Conservation (phyloP, 805 yeast species). For the Zygosaccharomyces lentus region DNA sequence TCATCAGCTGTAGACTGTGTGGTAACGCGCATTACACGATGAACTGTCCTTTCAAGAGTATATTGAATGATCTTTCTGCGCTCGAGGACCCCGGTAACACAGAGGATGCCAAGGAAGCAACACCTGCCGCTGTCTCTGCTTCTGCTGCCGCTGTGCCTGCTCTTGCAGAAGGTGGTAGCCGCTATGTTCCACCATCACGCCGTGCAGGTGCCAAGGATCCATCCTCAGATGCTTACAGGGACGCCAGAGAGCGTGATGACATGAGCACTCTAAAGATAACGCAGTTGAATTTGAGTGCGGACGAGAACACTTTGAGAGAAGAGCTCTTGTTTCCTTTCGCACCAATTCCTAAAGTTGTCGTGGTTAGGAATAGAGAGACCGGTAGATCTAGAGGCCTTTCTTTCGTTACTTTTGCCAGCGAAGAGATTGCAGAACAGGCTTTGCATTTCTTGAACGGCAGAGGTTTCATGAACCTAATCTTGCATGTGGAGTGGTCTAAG, state of each 20-base stretch:
- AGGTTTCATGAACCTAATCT: slow-evolving; percentile 87
- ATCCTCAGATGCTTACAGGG: slow-evolving; percentile 39
- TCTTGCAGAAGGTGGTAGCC: slow-evolving; percentile 36
- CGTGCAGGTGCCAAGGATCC: slow-evolving; percentile 42
- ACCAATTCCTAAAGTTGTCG: slow-evolving; percentile 66
- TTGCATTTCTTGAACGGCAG: slow-evolving; percentile 74
- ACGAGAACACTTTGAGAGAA: slow-evolving; percentile 72
- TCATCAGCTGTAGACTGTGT: slow-evolving; percentile 80
- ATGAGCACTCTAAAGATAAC: slow-evolving; percentile 83
- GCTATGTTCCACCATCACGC: slow-evolving; percentile 60
- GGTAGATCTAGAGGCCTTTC: slow-evolving; percentile 95
- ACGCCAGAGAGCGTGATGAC: slow-evolving; percentile 69
- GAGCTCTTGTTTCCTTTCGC: slow-evolving; percentile 68
- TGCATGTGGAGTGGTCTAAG: slow-evolving; percentile 59
- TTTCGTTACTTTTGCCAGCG: slow-evolving; percentile 74
- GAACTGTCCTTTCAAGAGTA: slow-evolving; percentile 93
- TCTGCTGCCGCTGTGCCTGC: slow-evolving; percentile 33
- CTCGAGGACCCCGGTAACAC: slow-evolving; percentile 36
- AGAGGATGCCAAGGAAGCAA: slow-evolving; percentile 32
- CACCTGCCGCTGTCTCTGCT: slow-evolving; percentile 22
- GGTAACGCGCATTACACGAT: slow-evolving; percentile 90
- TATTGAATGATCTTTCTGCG: slow-evolving; percentile 54
- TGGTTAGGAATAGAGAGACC: slow-evolving; percentile 88
- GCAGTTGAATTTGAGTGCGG: slow-evolving; percentile 80
- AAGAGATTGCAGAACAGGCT: slow-evolving; percentile 70